A percentile compares a stretch with the other conserved stretches of the same genome.
Evolutionary conservation across 2,329 filamentous ascomycete species (phyloP).

Genomic region (Aspergillus sp.): DNA sequence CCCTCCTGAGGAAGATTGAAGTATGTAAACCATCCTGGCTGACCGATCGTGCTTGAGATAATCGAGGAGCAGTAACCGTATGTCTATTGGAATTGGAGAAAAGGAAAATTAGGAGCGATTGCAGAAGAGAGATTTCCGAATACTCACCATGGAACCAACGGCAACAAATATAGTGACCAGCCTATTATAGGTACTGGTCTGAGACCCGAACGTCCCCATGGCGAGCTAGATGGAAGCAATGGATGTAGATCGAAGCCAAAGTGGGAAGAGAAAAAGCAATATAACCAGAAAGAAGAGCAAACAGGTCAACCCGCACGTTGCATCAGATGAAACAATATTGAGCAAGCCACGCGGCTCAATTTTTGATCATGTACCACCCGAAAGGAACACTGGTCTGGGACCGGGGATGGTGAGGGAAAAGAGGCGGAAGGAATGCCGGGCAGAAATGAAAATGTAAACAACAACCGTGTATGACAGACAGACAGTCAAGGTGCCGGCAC

Average conservation of each 20-base stretch:
- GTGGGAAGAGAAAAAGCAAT: constrained; percentile 10
- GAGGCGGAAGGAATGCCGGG: not conserved
- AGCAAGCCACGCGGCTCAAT: not conserved
- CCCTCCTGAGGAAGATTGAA: constrained; percentile 50
- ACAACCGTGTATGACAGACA: not conserved
- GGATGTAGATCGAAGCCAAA: not conserved
- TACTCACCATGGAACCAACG: constrained; percentile 43
- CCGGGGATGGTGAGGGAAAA: not conserved
- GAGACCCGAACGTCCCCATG: constrained; percentile 38
- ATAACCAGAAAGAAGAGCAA: not conserved
- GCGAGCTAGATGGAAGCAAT: constrained; percentile 8
- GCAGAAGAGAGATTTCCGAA: not conserved
- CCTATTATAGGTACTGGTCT: constrained; percentile 42
- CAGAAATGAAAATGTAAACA: not conserved
- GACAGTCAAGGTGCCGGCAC: not conserved
- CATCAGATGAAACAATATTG: not conserved
- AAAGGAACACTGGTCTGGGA: not conserved
- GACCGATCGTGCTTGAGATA: constrained; percentile 56
- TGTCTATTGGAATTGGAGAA: constrained; percentile 37
- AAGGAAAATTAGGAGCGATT: not conserved
- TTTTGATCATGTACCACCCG: not conserved
- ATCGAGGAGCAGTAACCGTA: constrained; percentile 56
- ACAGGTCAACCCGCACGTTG: not conserved
- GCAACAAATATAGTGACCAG: constrained; percentile 44
- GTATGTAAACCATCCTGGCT: constrained; percentile 55